These are phyloP conservation scores for Euphorbia tirucalli DNA, from an alignment of 345 rosid species.

Conservation along the genomic window DNA sequence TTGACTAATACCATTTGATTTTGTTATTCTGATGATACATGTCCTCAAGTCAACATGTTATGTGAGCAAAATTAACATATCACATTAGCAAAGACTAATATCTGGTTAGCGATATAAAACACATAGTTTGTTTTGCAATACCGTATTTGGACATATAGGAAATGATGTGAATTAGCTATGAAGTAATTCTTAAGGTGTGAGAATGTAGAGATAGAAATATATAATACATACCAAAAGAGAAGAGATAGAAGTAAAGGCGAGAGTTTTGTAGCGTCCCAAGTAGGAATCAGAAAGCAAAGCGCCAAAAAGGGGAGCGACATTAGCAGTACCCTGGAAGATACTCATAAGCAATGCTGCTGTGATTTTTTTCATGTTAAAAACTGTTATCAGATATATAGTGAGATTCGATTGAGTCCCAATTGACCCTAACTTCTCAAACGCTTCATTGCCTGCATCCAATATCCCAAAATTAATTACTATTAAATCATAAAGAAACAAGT, in stretches of 20 bases:
- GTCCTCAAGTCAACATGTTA: too few relatives aligned
- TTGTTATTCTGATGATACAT: too few relatives aligned
- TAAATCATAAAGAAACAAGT: too few relatives aligned
- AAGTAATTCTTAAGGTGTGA: too few relatives aligned
- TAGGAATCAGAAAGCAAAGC: constrained; percentile 25
- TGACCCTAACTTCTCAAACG: constrained; percentile 28
- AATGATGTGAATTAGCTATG: too few relatives aligned
- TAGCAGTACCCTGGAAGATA: constrained; percentile 24
- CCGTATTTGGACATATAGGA: too few relatives aligned
- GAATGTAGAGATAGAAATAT: too few relatives aligned
- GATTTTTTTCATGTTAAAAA: constrained; percentile 24
- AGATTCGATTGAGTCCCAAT: constrained; percentile 18
- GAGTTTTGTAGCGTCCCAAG: constrained; percentile 19
- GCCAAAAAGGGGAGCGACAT: constrained; percentile 20
- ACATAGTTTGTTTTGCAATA: too few relatives aligned
- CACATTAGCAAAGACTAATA: too few relatives aligned
- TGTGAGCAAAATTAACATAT: too few relatives aligned
- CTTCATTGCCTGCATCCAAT: constrained; percentile 28
- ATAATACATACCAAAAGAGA: constrained; percentile 19
- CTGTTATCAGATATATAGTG: constrained; percentile 14
- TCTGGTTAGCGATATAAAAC: too few relatives aligned
- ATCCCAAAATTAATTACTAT: background rate
- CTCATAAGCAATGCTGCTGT: constrained; percentile 15
- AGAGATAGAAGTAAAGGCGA: constrained; percentile 11
- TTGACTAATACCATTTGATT: too few relatives aligned